Base-by-base conservation (phyloP, 106 monocot genomes). In the Vanilla planifolia region DNA sequence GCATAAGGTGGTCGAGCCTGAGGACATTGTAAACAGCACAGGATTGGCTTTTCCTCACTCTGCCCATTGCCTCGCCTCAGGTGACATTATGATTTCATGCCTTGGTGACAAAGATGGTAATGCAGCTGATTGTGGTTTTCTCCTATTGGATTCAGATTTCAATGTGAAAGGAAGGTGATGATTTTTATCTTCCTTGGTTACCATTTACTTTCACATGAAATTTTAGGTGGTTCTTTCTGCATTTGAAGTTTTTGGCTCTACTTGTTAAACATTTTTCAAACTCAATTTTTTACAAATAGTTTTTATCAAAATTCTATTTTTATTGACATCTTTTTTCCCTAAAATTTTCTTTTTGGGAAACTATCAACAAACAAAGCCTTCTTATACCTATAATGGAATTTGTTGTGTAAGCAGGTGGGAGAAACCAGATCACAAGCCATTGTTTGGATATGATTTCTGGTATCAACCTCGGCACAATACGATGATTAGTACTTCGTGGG, bases 401-500 rank as follows among this genome's bases (percentile, higher is more conserved):
- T n/a, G n/a, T n/a, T n/a, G n/a, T n/a, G n/a, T 15, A 29, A 15
- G n/a, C 47, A 96, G 96, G 63, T 96, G 96, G 96, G 96, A 96
- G 69, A 96, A 84, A 66, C 96, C 96, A 51, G 96, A 91, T 20
- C 84, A 96, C 55, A 84, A 81, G 44, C 96, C 96, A 43, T 52
- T 62, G 14, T 96, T 84, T 75, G 96, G 96, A 2, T 91, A 96
- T 67, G 96, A 96, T 73, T 96, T 74, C 76, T 96, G 96, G 96
- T 96, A 96, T 60, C 96, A 96, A 53, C 96, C 96, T 21, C 78
- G 87, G 39, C 90, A 96, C 65, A 84, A 84, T 56, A 96, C 84
- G 5, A 96, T 96, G 96, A 86, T 96, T 48, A 96, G 96, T 59
- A 74, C 96, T 43, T 85, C 96, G 55, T 96, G 90, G 90, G 96